Percentiles rank a stretch among this genome's conserved stretches.
Evolutionary conservation across 495 filamentous ascomycete genomes (phyloP).

Genomic region (Neurospora hispaniola): DNA sequence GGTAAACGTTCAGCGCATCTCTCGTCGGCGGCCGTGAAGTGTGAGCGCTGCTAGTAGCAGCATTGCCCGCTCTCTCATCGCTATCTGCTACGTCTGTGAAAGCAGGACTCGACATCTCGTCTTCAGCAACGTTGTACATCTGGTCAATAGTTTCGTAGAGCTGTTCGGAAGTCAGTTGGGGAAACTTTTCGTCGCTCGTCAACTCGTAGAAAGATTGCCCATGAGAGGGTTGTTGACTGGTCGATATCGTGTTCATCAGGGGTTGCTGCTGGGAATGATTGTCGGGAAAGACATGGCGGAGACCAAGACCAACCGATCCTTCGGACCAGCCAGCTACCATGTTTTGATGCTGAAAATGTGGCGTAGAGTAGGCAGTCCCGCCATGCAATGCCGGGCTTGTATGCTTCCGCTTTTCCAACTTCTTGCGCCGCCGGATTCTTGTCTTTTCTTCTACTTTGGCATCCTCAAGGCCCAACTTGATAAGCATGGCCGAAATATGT

Average conservation of each 20-base stretch:
- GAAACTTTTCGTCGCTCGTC: slow-evolving; percentile 10
- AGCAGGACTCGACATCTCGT: not conserved
- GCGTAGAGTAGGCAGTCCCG: not conserved
- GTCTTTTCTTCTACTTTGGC: slow-evolving; percentile 20
- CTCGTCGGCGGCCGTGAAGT: not conserved
- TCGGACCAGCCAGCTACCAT: slow-evolving; percentile 19
- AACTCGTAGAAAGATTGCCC: slow-evolving; percentile 6
- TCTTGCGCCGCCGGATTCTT: slow-evolving; percentile 18
- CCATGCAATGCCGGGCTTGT: slow-evolving; percentile 12
- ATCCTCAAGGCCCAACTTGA: slow-evolving; percentile 27
- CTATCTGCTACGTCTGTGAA: not conserved
- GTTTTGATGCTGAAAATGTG: not conserved
- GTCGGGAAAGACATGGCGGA: not conserved
- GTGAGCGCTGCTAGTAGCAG: not conserved
- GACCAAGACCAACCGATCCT: not conserved
- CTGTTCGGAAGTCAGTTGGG: slow-evolving; percentile 24
- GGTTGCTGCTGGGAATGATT: not conserved
- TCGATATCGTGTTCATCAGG: not conserved
- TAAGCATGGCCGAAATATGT: slow-evolving; percentile 27
- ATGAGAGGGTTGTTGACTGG: not conserved
- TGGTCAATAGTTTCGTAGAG: slow-evolving; percentile 31
- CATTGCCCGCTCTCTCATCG: not conserved
- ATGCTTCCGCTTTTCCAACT: slow-evolving; percentile 24
- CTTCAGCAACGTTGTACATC: slow-evolving; percentile 19
- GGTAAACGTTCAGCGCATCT: not conserved